Evolutionary conservation across 495 filamentous ascomycete species (phyloP).

Genomic region (Penicillium paradoxum): DNA sequence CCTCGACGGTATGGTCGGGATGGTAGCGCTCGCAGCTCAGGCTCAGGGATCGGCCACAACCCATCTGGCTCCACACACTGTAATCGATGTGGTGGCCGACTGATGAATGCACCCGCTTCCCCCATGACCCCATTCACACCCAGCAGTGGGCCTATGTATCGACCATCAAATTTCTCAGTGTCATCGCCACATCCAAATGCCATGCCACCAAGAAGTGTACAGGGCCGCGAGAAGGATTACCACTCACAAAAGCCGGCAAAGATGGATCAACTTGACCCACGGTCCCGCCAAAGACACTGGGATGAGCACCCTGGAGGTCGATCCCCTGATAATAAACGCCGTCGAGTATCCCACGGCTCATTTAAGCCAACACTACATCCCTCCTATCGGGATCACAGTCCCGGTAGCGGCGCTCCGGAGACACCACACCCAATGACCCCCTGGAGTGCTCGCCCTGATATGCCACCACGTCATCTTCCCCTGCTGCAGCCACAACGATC

Average conservation of each 20-base stretch:
- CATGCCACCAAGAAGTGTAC: slow-evolving; percentile 20
- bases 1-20: slow-evolving; percentile 71
- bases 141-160: slow-evolving; percentile 7
- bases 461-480: slow-evolving; percentile 29
- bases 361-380: slow-evolving; percentile 21
- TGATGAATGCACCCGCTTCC: slow-evolving; percentile 44
- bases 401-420: slow-evolving; percentile 10
- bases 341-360: slow-evolving; percentile 38
- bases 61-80: slow-evolving; percentile 37
- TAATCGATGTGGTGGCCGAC: slow-evolving; percentile 39
- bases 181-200: slow-evolving; percentile 15
- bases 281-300: slow-evolving; percentile 23
- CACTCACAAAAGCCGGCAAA: slow-evolving; percentile 20
- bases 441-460: slow-evolving; percentile 28
- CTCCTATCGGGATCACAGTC: slow-evolving; percentile 30
- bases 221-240: slow-evolving; percentile 18
- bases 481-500: slow-evolving; percentile 37
- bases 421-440: slow-evolving; percentile 24
- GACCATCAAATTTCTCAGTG: slow-evolving; percentile 16
- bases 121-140: slow-evolving; percentile 38
- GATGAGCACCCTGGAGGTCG: slow-evolving; percentile 14
- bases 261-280: slow-evolving; percentile 20
- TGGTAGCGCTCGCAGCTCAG: slow-evolving; percentile 26
- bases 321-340: slow-evolving; percentile 53
- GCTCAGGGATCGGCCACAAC: slow-evolving; percentile 37